Conservation (phyloP, 148 eudicot genomes). For the Rhododendron henanense region DNA sequence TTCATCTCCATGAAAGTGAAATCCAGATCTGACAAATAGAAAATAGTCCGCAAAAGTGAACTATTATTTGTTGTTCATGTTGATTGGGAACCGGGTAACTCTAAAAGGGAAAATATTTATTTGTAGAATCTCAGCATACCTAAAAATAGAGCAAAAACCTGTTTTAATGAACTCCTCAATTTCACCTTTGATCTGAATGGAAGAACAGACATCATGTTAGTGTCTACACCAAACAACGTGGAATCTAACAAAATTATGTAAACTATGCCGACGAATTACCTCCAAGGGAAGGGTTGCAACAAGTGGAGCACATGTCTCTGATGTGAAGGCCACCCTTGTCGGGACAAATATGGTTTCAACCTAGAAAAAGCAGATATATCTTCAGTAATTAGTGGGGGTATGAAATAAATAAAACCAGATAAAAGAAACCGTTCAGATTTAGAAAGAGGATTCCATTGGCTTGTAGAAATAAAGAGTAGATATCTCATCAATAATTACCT, state of each 20-base stretch:
- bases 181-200: constrained; percentile 61
- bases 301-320: constrained; percentile 93
- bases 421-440: not conserved
- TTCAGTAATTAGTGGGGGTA: not conserved
- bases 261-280: constrained; percentile 37
- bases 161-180: constrained; percentile 84
- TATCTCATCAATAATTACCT: constrained; percentile 38
- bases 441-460: not conserved
- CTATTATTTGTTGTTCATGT: not conserved
- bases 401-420: not conserved
- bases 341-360: constrained; percentile 84
- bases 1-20: constrained; percentile 28
- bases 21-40: constrained; percentile 15
- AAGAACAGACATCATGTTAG: constrained; percentile 7
- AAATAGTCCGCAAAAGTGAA: not conserved
- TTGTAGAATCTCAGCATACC: constrained; percentile 39
- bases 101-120: not conserved
- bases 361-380: constrained; percentile 36
- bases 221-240: not conserved
- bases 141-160: constrained; percentile 53
- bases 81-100: not conserved
- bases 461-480: not conserved
- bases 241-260: not conserved
- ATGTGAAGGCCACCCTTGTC: constrained; percentile 66
- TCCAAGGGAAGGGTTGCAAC: constrained; percentile 93